Base-by-base conservation (phyloP, 148 eudicot species). In the Nepenthes gracilis region DNA sequence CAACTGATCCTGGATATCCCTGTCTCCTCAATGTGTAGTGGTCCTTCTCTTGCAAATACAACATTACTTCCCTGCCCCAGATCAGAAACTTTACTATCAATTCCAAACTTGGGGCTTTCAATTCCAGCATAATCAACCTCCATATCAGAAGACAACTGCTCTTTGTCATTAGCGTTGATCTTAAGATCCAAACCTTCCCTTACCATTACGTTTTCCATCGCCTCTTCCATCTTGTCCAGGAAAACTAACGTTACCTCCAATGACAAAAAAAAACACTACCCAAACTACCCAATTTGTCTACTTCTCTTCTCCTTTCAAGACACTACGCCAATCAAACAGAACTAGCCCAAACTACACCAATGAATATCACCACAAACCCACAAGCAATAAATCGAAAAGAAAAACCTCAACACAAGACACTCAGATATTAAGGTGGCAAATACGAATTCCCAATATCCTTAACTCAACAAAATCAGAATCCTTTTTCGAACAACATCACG, bases 41-140 rank as follows among this genome's bases (percentile, higher is more conserved):
- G 88, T 13, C 70, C 82, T 71, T 88, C 98, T 58, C 95, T 84
- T 2, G 86, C 74, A 67, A 88, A 88, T 52, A 82, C 96, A 32
- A 83, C 90, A 73, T 79, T 73, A 78, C 95, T 84, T 36, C 80
- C 85, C 71, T 87, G 89, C 14, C 83, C 89, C 49, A 69, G 61
- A 61, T 83, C 90, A 5, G 76, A 65, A 9, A 62, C 62, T 38
- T 69, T 71, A 61, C 43, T 72, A 57, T 69, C 76, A 61, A 51
- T 59, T 57, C 75, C 87, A 59, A 65, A 57, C 53, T 69, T 75
- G 47, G 67, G 58, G 48, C 65, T 64, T 13, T 64, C 68, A 15
- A 12, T 63, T 58, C 59, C 82, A 68, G 48, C 60, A 56, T 73
- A 83, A 71, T 76, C 84, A 32, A 76, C 73, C 60, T 92, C 94